Evolutionary conservation across 257 asterid species (phyloP), one percentile per base, ranked within the genome.

Genomic region (Gardenia jasminoides): DNA sequence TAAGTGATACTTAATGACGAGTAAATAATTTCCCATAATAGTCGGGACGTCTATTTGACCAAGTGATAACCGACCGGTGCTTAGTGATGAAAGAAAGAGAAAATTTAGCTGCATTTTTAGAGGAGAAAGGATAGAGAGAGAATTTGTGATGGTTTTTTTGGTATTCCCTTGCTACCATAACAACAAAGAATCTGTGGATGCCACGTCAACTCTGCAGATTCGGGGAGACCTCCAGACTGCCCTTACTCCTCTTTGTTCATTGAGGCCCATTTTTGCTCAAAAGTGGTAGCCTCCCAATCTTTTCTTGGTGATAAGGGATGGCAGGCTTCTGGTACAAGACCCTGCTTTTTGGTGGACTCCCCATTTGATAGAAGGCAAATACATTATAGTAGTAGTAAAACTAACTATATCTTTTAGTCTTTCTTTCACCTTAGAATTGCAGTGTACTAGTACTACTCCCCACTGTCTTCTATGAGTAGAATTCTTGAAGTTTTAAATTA

Each of bases 131-230:
- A 8, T 17, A 54, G 3, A 6, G 50, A 68, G 1, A 11, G 7
- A 62, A 17, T 26, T 1, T 26, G 26, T 62, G 67, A 62, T n/a
- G n/a, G 67, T n/a, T 28, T 48, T 20, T 77, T n/a, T n/a, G n/a
- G 65, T 36, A 72, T 82, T 44, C 80, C 77, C 80, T 61, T 2
- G 39, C 8, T 11, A 77, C 61, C 56, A 72, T 15, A n/a, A 44
- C 78, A 36, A 26, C 70, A 68, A 62, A 70, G 72, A 82, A 84
- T 81, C 72, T 44, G 48, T 20, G 46, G 67, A 61, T 52, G 82
- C 79, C 85, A 78, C 80, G 82, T 78, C 31, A 46, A 67, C 33
- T n/a, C 44, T 39, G 22, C 67, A 47, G 82, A 82, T 78, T 82
- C 82, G 77, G 74, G 6, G 13, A 62, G 56, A 46, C 20, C 15